phyloP scores from a whole-genome alignment of 2,329 filamentous ascomycete genomes.

The Akanthomyces muscarius region DNA sequence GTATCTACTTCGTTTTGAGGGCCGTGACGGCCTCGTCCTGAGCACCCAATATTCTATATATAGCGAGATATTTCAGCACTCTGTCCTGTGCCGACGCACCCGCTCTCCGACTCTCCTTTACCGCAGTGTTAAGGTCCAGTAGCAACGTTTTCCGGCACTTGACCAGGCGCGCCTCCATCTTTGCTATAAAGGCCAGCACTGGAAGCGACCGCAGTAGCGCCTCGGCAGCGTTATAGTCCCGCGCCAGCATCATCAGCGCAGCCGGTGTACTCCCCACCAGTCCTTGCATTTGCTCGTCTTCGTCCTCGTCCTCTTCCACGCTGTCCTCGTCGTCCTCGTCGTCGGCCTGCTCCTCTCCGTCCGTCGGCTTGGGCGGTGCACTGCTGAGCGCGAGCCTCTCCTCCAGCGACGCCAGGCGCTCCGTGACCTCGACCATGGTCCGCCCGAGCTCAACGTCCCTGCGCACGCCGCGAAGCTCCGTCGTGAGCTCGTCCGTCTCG shows the following conservation, averaged over 20 bases:
- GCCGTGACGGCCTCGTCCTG: conserved; percentile 49
- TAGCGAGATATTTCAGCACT: conserved; percentile 47
- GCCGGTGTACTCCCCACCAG: conserved; percentile 44
- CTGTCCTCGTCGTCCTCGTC: conserved; percentile 27
- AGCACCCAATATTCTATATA: conserved; percentile 52
- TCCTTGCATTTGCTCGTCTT: conserved; percentile 31
- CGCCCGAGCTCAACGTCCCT: conserved; percentile 58
- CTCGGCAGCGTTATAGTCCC: conserved; percentile 41
- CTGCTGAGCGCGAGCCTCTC: conserved; percentile 54
- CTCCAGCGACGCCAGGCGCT: conserved; percentile 60
- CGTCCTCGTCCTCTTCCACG: conserved; percentile 40
- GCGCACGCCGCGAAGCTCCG: conserved; percentile 63
- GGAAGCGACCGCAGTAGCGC: conserved; percentile 40
- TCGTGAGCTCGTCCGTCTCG: conserved; percentile 59
- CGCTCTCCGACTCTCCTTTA: conserved; percentile 41
- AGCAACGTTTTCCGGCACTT: conserved; percentile 55
- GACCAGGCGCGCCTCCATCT: conserved; percentile 48
- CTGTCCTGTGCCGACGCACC: conserved; percentile 41
- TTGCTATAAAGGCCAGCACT: conserved; percentile 47
- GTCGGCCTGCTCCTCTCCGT: conserved; percentile 12
- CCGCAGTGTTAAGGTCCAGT: conserved; percentile 50
- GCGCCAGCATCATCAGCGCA: conserved; percentile 43
- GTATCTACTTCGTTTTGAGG: conserved; percentile 29
- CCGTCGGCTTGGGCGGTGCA: conserved; percentile 21
- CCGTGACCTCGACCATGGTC: conserved; percentile 64